Evolutionary conservation across 73 alveolate species (phyloP), one percentile per base, ranked within the genome.

Genomic region (Paramecium caudatum): DNA sequence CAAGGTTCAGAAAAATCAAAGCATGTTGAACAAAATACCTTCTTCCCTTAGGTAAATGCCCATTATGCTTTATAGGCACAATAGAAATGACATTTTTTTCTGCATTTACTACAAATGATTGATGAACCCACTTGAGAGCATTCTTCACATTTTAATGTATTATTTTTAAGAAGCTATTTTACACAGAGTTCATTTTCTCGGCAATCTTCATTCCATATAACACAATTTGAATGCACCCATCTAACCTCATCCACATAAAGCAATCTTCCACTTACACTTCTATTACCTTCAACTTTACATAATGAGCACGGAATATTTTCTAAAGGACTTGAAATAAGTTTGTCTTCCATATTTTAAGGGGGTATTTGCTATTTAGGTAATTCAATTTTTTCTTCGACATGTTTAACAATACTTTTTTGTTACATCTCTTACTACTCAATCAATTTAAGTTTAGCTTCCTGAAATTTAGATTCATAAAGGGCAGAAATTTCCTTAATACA

Each of bases 141-240:
- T 39, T 86, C 49, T 63, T 86, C 84, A 46, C 93, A 86, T 37
- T 62, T 37, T 47, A 36, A 37, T 30, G 9, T 55, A 37, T 55
- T 37, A 62, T 30, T 49, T 25, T 43, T 62, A 13, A 63, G 46
- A 36, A 41, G 41, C 10, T 37, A 36, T 23, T 74, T 74, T 9
- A 74, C 93, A 4, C 90, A 46, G 12, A 62, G 48, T 19, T 62
- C 85, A 36, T 19, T 37, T 63, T 86, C 93, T 46, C 45, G 61
- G 3, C 68, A 46, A 62, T 86, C 93, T 23, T 70, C 84, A 61
- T 78, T 62, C 93, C 93, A 86, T 12, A 86, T 48, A 10, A 78
- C 93, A 43, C 93, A 86, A 65, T 86, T 86, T 3, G 55, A 65
- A 86, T 86, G 93, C 19, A 86, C 93, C 93, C 93, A 86, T 62